Base-by-base conservation (phyloP, 176 grass and related monocot species). In the Oryza australiensis region DNA sequence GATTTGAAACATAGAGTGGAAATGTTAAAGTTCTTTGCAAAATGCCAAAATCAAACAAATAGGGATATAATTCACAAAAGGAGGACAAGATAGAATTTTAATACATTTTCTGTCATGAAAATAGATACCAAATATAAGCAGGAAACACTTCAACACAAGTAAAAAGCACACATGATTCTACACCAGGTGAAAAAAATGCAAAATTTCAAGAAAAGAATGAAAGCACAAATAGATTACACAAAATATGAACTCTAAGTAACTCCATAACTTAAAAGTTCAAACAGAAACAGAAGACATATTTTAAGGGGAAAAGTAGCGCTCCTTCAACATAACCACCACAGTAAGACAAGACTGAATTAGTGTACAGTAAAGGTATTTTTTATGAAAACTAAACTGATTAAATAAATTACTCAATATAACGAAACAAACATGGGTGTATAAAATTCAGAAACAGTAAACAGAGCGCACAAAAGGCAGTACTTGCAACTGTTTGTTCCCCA, bases 31-130 rank as follows among this genome's bases (percentile, higher is more conserved):
- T 26, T 80, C 35, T 64, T 41, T 3, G 33, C 8, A 34, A 71
- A 62, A 87, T 42, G 43, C 12, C 12, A 46, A 46, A 46, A 46
- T 40, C 82, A 10, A 80, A 74, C 24, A 67, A 20, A 34, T 26
- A 74, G 7, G 53, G 1, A 66, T 35, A 38, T 3, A 23, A 64
- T 18, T 23, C 32, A 67, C 24, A 1, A 73, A 74, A n/a, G 67
- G 60, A 51, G 60, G n/a, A 66, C 15, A 32, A 73, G 0, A 66
- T 41, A 59, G 65, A 43, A 53, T 42, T 37, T 64, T 73, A 14
- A 65, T 9, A 23, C 55, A 60, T 2, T 55, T 55, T 22, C 20
- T 22, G 5, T 10, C n/a, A 8, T 11, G 9, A 24, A 60, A n/a
- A 24, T 11, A 60, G n/a, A 60, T 59, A 59, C 53, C 20, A 60